Conservation (phyloP, 2,329 filamentous ascomycete genomes). For the Aspergillus floridensis region DNA sequence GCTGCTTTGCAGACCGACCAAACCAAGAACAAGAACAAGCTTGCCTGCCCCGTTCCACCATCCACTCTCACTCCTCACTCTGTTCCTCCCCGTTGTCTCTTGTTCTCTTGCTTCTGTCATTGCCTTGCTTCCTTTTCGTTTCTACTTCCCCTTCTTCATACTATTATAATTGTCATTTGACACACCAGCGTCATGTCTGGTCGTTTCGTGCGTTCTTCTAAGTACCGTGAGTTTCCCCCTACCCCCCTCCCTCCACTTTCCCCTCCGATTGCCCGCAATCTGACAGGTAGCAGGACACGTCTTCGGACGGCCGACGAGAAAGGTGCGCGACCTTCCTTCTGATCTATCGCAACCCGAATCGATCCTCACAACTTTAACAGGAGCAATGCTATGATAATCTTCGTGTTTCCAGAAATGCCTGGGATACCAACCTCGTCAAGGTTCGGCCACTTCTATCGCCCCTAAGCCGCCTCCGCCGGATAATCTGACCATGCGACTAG, state of each 20-base stretch:
- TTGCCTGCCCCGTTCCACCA: constrained; percentile 9
- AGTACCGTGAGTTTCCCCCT: constrained; percentile 60
- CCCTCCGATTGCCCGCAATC: constrained; percentile 25
- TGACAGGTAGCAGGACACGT: constrained; percentile 72
- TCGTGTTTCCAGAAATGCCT: constrained; percentile 95
- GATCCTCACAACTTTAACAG: constrained; percentile 35
- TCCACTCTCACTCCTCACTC: constrained; percentile 9
- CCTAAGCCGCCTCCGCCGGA: constrained; percentile 19
- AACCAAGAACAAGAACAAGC: neutral
- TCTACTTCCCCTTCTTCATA: neutral
- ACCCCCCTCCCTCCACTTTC: constrained; percentile 12
- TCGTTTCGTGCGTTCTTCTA: constrained; percentile 70
- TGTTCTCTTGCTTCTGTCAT: constrained; percentile 15
- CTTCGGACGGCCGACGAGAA: constrained; percentile 91
- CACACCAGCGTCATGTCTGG: constrained; percentile 56
- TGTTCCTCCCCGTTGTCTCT: constrained; percentile 17
- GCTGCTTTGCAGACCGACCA: constrained; percentile 1
- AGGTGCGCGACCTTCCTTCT: constrained; percentile 48
- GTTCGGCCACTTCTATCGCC: constrained; percentile 52
- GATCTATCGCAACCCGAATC: neutral
- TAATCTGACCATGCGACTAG: constrained; percentile 47
- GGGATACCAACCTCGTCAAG: constrained; percentile 98
- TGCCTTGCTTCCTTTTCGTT: constrained; percentile 14
- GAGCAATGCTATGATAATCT: constrained; percentile 99
- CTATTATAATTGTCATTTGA: neutral